A percentile compares a stretch with the other conserved stretches of the same genome.
These are phyloP conservation scores for Boletellus emodensis DNA, from an alignment of 768 basidiomycete species.

Conservation along the genomic window DNA sequence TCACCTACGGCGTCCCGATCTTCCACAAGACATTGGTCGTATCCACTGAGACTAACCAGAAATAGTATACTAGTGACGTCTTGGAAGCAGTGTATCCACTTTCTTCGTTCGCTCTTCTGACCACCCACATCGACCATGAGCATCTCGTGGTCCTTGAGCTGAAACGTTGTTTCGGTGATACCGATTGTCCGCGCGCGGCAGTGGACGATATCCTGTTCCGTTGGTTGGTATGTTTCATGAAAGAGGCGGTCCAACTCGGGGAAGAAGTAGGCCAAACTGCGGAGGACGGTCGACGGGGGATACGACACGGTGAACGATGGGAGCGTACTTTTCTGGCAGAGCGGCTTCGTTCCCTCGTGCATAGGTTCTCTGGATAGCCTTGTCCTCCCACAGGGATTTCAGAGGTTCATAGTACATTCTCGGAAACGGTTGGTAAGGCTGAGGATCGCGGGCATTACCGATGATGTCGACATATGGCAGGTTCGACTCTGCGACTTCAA, in stretches of 20 bases:
- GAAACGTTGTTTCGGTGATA: constrained; percentile 85
- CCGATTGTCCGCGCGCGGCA: constrained; percentile 86
- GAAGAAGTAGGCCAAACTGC: constrained; percentile 74
- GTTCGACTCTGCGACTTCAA: constrained; percentile 66
- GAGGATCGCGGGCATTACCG: constrained; percentile 64
- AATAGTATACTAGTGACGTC: constrained; percentile 93
- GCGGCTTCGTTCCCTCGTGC: constrained; percentile 85
- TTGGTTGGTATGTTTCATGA: constrained; percentile 63
- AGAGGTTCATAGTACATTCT: constrained; percentile 61
- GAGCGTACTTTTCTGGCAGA: constrained; percentile 80
- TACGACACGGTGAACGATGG: not conserved
- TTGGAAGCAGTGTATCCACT: constrained; percentile 95
- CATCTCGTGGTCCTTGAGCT: constrained; percentile 75
- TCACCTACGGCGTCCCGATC: constrained; percentile 80
- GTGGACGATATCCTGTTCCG: constrained; percentile 84
- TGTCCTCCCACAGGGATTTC: constrained; percentile 71
- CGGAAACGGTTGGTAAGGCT: constrained; percentile 81
- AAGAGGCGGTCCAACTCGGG: constrained; percentile 78
- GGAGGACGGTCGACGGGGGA: not conserved
- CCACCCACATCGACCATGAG: constrained; percentile 93
- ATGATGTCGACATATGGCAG: constrained; percentile 56
- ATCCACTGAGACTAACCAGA: constrained; percentile 86
- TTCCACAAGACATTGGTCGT: constrained; percentile 91
- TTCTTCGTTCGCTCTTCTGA: constrained; percentile 88
- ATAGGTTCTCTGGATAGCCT: constrained; percentile 71